Evolutionary conservation across 2,329 filamentous ascomycete species (phyloP).

Genomic region (Didymella keratinophila): DNA sequence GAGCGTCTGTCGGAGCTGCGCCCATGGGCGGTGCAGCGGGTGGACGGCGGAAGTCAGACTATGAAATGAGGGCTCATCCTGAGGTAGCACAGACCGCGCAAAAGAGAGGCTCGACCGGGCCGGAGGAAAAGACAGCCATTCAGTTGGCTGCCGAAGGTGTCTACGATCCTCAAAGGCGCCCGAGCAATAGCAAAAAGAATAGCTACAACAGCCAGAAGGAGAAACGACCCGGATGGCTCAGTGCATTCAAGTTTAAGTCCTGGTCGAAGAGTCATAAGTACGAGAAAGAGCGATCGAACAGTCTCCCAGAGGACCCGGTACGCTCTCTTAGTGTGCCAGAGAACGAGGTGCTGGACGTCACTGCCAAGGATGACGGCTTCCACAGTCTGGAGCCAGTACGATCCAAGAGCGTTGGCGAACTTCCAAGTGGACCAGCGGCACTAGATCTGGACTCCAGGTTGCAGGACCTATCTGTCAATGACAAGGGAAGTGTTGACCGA

Average conservation of each 20-base stretch:
- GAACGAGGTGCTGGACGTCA: conserved; percentile 23
- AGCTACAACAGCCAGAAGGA: conserved; percentile 32
- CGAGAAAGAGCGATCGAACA: conserved; percentile 35
- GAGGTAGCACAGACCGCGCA: conserved; percentile 5
- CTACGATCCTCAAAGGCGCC: conserved; percentile 22
- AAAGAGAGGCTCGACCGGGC: neutral
- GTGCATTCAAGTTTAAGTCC: conserved; percentile 41
- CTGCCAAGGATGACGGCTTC: conserved; percentile 20
- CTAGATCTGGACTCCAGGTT: conserved; percentile 38
- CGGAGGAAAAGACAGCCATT: conserved; percentile 31
- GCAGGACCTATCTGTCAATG: conserved; percentile 27
- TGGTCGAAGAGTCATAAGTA: conserved; percentile 37
- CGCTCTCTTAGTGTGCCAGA: conserved; percentile 40
- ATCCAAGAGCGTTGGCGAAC: conserved; percentile 46
- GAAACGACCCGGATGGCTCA: conserved; percentile 43
- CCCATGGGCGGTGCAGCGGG: conserved; percentile 14
- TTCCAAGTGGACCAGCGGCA: conserved; percentile 35
- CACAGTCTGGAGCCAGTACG: conserved; percentile 39
- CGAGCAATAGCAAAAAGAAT: conserved; percentile 29
- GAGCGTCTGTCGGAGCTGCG: conserved; percentile 24
- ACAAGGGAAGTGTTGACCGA: conserved; percentile 16
- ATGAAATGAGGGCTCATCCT: conserved; percentile 27
- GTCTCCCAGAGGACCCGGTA: conserved; percentile 29
- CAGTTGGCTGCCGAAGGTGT: conserved; percentile 35
- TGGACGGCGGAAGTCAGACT: conserved; percentile 35